Base-by-base conservation (phyloP, 148 eudicot species). In the Linanthus parryae region DNA sequence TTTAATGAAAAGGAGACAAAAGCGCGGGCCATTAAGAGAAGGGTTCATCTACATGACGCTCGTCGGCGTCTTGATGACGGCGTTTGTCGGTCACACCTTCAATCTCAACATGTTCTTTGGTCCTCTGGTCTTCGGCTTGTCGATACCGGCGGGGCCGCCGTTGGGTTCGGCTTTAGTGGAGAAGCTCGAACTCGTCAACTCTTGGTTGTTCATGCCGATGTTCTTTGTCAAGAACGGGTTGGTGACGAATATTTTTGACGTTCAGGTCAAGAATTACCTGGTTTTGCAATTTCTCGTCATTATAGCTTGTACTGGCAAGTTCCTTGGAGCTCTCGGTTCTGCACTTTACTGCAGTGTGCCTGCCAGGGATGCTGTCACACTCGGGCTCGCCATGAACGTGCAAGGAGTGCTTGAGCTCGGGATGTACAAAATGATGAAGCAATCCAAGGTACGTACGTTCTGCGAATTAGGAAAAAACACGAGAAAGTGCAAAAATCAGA, bases 391-490 rank as follows among this genome's bases (percentile, higher is more conserved):
- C 3, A 12, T 59, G 64, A 16, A 30, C 47, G 38, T 56, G 1
- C 64, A 59, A 5, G 64, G 64, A 16, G 48, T 59, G 19, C 49
- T 59, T 2, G 64, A 59, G 39, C 52, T 57, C 51, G 43, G 52
- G n/a, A n/a, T n/a, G n/a, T n/a, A n/a, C n/a, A n/a, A n/a, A n/a
- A n/a, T n/a, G n/a, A 18, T 59, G 5, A n/a, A 48, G 55, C 46
- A 48, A 13, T 48, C 49, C 48, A 59, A 48, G 29, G 14, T 31
- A 23, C 28, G 1, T 8, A 25, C 25, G 4, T 22, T 8, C 2
- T 46, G 25, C 23, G 14, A 19, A 22, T 23, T 22, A 46, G 9
- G 11, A 29, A 46, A 19, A 4, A 17, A 22, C 17, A 19, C 22
- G 0, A 4, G 1, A 2, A 10, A 2, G 7, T 44, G 8, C 8